Conservation (phyloP, 306 rosid species). For the Medicago truncatula region DNA sequence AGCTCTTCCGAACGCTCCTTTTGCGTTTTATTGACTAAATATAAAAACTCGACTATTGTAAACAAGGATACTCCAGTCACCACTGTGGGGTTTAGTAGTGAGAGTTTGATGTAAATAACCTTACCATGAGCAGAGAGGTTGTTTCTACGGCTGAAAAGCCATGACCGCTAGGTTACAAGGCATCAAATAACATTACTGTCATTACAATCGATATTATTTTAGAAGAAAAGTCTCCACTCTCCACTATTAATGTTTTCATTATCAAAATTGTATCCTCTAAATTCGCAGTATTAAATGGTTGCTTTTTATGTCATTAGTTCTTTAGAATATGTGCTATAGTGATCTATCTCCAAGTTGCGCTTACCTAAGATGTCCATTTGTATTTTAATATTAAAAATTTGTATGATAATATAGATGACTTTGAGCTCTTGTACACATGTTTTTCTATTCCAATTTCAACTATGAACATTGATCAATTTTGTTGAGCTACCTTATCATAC, state of each 20-base stretch:
- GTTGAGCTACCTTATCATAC: background rate
- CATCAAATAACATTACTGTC: background rate
- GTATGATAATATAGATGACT: background rate
- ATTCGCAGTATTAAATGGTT: background rate
- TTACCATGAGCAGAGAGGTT: background rate
- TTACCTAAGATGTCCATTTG: background rate
- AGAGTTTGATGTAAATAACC: background rate
- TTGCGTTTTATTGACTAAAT: constrained; percentile 10
- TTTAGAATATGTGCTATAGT: background rate
- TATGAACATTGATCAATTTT: background rate
- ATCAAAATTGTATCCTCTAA: background rate
- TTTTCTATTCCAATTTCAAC: background rate
- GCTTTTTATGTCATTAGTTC: background rate
- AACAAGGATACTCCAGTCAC: background rate
- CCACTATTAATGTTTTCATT: background rate
- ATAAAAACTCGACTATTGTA: background rate
- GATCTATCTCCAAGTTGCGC: background rate
- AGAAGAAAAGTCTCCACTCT: background rate
- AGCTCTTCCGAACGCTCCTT: background rate
- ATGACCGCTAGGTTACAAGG: background rate
- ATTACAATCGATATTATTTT: constrained; percentile 1
- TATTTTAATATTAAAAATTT: background rate
- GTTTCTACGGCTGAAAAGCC: background rate
- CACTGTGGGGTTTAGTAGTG: background rate
- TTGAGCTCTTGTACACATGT: background rate